Percentiles rank a stretch among this genome's conserved stretches.
Conservation (phyloP, 805 yeast species). For the Ogataea polymorpha region DNA sequence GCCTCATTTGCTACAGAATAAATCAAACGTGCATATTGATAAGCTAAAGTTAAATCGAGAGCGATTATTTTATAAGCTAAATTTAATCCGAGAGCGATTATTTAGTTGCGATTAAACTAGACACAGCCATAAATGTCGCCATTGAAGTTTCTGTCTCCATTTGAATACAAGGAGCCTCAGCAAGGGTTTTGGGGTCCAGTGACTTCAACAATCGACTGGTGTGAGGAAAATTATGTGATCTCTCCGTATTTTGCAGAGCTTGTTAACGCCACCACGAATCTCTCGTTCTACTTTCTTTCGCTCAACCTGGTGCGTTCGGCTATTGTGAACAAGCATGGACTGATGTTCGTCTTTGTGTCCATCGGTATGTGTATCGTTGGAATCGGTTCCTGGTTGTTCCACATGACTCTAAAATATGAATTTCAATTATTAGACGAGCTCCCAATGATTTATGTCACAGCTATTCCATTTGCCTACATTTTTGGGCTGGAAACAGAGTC, state of each 20-base stretch:
- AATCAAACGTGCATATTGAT: background rate
- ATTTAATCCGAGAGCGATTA: background rate
- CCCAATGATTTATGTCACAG: conserved; percentile 96
- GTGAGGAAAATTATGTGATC: conserved; percentile 94
- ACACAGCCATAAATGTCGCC: background rate
- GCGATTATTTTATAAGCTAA: background rate
- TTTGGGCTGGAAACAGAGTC: conserved; percentile 22
- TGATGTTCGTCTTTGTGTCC: conserved; percentile 64
- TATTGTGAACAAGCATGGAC: conserved; percentile 56
- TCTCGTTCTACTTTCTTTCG: conserved; percentile 42
- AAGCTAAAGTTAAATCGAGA: background rate
- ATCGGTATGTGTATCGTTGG: conserved; percentile 85
- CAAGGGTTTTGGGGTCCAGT: conserved; percentile 73
- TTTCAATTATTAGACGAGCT: conserved; percentile 87
- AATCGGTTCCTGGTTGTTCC: conserved; percentile 89
- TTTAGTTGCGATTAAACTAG: background rate
- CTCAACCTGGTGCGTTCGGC: conserved; percentile 46
- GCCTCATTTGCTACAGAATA: background rate
- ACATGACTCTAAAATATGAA: conserved; percentile 85
- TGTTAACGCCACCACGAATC: conserved; percentile 80
- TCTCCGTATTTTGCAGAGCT: conserved; percentile 83
- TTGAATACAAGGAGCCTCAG: conserved; percentile 20
- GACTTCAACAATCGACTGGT: conserved; percentile 95
- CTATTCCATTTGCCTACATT: conserved; percentile 64
- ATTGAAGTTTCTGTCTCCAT: conserved; percentile 7